These are phyloP conservation scores for Botrytis medusae DNA, from an alignment of 2,329 filamentous ascomycete species.

Conservation along the genomic window DNA sequence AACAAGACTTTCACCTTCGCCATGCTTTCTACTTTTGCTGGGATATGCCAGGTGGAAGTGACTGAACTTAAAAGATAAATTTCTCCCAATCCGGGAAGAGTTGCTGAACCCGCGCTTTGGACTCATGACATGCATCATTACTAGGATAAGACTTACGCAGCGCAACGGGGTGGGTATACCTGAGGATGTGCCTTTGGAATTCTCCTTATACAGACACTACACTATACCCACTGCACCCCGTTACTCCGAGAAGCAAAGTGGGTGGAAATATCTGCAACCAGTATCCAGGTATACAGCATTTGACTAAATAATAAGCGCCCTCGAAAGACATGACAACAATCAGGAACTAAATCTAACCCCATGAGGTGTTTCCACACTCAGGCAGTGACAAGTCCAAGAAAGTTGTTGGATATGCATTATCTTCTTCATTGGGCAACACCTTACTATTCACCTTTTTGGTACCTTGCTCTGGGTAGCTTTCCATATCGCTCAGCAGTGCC, in stretches of 20 bases:
- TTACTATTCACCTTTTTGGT: neutral
- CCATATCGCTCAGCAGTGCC: slow-evolving; percentile 12
- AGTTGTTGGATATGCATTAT: neutral
- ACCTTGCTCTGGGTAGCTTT: slow-evolving; percentile 12
- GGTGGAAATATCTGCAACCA: slow-evolving; percentile 7
- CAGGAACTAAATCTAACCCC: slow-evolving; percentile 4
- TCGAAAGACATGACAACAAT: neutral
- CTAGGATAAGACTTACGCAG: slow-evolving; percentile 16
- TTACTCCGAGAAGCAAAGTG: slow-evolving; percentile 13
- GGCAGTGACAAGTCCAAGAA: neutral
- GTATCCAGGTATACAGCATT: slow-evolving; percentile 2
- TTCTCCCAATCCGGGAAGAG: slow-evolving; percentile 15
- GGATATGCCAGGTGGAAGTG: slow-evolving; percentile 8
- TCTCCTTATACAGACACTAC: slow-evolving; percentile 19
- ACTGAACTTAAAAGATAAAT: neutral
- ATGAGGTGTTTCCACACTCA: slow-evolving; percentile 7
- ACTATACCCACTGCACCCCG: slow-evolving; percentile 12
- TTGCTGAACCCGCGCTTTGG: slow-evolving; percentile 8
- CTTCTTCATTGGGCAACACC: neutral
- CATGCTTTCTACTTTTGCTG: slow-evolving; percentile 7
- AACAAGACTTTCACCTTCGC: slow-evolving; percentile 5
- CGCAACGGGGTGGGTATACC: slow-evolving; percentile 12
- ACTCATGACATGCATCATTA: slow-evolving; percentile 1
- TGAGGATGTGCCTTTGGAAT: slow-evolving; percentile 16
- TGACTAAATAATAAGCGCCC: neutral